A percentile compares a stretch with the other conserved stretches of the same genome.
Conservation (phyloP, 768 basidiomycete species). For the Tylopilus felleus region DNA sequence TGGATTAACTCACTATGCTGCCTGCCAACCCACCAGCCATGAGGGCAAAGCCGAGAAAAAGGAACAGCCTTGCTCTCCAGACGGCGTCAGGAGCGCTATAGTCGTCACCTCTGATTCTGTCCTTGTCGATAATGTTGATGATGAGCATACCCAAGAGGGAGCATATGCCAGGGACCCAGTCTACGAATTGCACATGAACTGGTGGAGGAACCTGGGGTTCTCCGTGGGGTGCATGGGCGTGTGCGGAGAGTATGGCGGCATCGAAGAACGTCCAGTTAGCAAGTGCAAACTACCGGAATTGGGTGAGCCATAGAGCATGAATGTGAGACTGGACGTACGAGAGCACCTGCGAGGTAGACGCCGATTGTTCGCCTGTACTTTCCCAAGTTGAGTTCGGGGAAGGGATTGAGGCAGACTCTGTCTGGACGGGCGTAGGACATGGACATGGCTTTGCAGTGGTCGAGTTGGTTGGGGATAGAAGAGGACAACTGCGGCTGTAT, state of each 20-base stretch:
- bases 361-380: slow-evolving; percentile 80
- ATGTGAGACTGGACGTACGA: slow-evolving; percentile 57
- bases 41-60: slow-evolving; percentile 94
- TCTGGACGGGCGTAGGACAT: slow-evolving; percentile 61
- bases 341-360: slow-evolving; percentile 86
- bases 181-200: slow-evolving; percentile 85
- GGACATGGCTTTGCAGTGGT: too few species aligned
- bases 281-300: slow-evolving; percentile 69
- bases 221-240: slow-evolving; percentile 73
- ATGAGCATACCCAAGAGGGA: slow-evolving; percentile 89
- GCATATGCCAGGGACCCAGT: slow-evolving; percentile 97
- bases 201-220: slow-evolving; percentile 66
- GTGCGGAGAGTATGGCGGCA: slow-evolving; percentile 85
- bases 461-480: background rate
- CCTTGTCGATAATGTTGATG: slow-evolving; percentile 94
- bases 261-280: slow-evolving; percentile 96
- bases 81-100: slow-evolving; percentile 83
- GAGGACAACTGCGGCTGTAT: background rate
- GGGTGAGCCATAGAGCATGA: background rate
- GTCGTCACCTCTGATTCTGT: slow-evolving; percentile 75
- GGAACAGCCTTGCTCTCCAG: slow-evolving; percentile 84
- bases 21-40: slow-evolving; percentile 99
- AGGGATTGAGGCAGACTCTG: slow-evolving; percentile 82
- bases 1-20: slow-evolving; percentile 68
- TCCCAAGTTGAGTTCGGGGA: slow-evolving; percentile 72